phyloP scores from a whole-genome alignment of 2,329 filamentous ascomycete genomes.

The Alternaria angustiovoidea region DNA sequence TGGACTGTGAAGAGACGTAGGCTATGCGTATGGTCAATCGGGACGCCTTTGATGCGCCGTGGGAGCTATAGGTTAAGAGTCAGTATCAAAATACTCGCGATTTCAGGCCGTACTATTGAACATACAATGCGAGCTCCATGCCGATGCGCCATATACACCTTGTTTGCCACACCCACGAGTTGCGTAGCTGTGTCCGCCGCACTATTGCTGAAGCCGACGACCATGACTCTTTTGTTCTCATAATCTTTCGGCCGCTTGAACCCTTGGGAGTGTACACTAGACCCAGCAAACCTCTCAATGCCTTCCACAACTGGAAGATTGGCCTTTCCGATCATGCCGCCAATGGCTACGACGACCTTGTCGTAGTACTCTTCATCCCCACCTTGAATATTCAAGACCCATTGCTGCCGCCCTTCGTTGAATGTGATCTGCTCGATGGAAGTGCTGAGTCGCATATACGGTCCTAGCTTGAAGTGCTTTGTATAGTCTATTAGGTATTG shows the following conservation, averaged over 20 bases:
- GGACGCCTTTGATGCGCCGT: constrained; percentile 20
- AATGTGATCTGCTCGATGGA: constrained; percentile 21
- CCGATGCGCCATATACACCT: constrained; percentile 35
- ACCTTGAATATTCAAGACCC: constrained; percentile 18
- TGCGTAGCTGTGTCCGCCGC: constrained; percentile 36
- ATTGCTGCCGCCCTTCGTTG: constrained; percentile 22
- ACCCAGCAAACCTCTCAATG: constrained; percentile 26
- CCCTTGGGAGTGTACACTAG: constrained; percentile 19
- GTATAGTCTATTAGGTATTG: constrained; percentile 29
- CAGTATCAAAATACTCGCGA: neutral
- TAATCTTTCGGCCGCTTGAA: constrained; percentile 28
- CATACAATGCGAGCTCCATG: constrained; percentile 32
- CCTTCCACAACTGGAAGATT: constrained; percentile 27
- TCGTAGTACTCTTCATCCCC: constrained; percentile 23
- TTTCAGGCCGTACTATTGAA: neutral
- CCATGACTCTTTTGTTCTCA: constrained; percentile 28
- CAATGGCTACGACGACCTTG: constrained; percentile 32
- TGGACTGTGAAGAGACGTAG: constrained; percentile 24
- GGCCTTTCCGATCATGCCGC: constrained; percentile 26
- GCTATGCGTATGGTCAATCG: constrained; percentile 26
- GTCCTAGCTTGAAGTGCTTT: constrained; percentile 27
- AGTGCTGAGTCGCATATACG: constrained; percentile 22
- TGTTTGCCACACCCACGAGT: constrained; percentile 27
- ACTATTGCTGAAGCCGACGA: constrained; percentile 38
- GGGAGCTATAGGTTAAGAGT: constrained; percentile 18